These are phyloP conservation scores for Oenanthe sinensis DNA, from an alignment of 129 eudicot genomes.

Conservation along the genomic window DNA sequence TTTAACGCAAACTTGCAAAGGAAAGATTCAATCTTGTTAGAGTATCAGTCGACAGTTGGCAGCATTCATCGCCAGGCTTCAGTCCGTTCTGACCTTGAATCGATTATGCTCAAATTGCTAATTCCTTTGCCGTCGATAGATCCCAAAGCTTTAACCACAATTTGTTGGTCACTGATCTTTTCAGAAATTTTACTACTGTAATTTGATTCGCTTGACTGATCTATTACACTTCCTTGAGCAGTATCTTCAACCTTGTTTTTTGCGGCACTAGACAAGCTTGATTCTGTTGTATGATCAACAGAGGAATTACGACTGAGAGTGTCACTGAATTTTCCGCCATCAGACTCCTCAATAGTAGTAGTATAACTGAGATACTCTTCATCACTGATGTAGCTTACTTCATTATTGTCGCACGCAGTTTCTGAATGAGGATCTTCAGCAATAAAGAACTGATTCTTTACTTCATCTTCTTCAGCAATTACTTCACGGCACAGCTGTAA, in stretches of 20 bases:
- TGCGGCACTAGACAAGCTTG: slow-evolving; percentile 3
- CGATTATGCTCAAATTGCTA: slow-evolving; percentile 46
- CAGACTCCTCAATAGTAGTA: slow-evolving; percentile 37
- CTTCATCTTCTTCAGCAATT: slow-evolving; percentile 19
- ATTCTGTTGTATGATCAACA: slow-evolving; percentile 11
- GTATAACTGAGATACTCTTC: slow-evolving; percentile 30
- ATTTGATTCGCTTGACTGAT: slow-evolving; percentile 12
- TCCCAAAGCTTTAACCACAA: slow-evolving; percentile 20
- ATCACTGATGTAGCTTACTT: slow-evolving; percentile 14
- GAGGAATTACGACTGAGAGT: slow-evolving; percentile 18
- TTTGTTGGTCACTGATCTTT: slow-evolving; percentile 10
- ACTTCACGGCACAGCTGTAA: slow-evolving; percentile 20
- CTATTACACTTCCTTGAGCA: not conserved
- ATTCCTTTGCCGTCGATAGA: slow-evolving; percentile 24
- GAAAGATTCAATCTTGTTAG: not conserved
- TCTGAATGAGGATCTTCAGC: slow-evolving; percentile 31
- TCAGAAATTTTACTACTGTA: not conserved
- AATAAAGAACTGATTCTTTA: slow-evolving; percentile 10
- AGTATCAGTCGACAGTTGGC: not conserved
- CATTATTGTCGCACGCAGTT: slow-evolving; percentile 19
- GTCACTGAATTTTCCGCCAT: slow-evolving; percentile 28
- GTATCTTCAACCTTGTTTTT: slow-evolving; percentile 13
- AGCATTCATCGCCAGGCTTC: slow-evolving; percentile 55
- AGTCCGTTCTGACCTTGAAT: slow-evolving; percentile 41
- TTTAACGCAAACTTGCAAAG: not conserved